Conservation (phyloP, 352 stramenopile genomes). For the Pythium monospermum region DNA sequence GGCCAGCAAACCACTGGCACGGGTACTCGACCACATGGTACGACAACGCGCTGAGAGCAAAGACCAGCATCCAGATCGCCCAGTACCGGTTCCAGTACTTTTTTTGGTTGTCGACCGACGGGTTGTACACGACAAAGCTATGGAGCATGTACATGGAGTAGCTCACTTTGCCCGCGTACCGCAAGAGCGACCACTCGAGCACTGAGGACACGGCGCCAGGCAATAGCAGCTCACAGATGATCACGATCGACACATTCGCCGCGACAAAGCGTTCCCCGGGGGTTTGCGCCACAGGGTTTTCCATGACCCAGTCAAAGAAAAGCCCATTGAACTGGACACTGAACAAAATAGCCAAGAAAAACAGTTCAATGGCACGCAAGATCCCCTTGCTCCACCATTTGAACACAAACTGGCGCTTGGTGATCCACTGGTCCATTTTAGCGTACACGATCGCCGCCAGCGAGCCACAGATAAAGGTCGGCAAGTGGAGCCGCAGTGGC, state of each 20-base stretch:
- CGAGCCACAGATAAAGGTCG: constrained; percentile 37
- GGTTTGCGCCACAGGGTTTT: constrained; percentile 19
- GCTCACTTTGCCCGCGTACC: constrained; percentile 38
- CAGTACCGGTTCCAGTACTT: constrained; percentile 7
- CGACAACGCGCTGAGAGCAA: constrained; percentile 6
- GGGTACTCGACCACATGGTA: constrained; percentile 10
- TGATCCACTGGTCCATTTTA: constrained; percentile 19
- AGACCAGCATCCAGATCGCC: constrained; percentile 1
- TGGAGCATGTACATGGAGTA: constrained; percentile 45
- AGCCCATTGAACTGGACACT: constrained; percentile 24
- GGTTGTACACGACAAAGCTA: constrained; percentile 28
- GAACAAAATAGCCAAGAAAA: constrained; percentile 22
- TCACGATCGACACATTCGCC: constrained; percentile 22
- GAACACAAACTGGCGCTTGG: constrained; percentile 19
- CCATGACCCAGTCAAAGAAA: constrained; percentile 32
- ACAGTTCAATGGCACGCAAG: constrained; percentile 21
- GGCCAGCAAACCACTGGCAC: constrained; percentile 3
- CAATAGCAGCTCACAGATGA: constrained; percentile 35
- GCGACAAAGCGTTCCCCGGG: constrained; percentile 23
- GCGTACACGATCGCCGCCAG: constrained; percentile 27
- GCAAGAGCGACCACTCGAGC: constrained; percentile 35
- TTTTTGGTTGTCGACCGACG: background rate
- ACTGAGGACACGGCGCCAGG: constrained; percentile 25
- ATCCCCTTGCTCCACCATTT: constrained; percentile 9
- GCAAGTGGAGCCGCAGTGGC: constrained; percentile 19